phyloP scores from a whole-genome alignment of 805 yeast species.

The Wickerhamiella alocasiicola region DNA sequence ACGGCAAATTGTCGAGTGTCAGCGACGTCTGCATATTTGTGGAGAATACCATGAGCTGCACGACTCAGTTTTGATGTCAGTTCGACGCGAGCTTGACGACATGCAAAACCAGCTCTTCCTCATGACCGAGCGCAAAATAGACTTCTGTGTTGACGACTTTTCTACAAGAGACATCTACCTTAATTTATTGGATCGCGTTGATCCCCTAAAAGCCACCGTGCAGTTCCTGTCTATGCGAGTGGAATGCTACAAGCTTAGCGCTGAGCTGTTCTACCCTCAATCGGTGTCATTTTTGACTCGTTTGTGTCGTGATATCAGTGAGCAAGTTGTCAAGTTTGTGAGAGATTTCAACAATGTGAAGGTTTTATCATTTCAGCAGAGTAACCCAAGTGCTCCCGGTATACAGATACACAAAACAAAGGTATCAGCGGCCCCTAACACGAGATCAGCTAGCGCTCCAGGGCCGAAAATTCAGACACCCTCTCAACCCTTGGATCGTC shows the following conservation, averaged over 20 bases:
- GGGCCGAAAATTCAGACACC: too few species aligned
- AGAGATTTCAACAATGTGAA: neutral
- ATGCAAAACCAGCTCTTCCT: neutral
- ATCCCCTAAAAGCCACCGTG: slow-evolving; percentile 10
- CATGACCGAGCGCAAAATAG: slow-evolving; percentile 6
- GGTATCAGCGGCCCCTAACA: neutral
- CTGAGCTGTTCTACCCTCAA: neutral
- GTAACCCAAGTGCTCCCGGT: neutral
- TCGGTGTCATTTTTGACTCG: neutral
- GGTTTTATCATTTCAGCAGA: too few species aligned
- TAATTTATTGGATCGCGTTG: neutral
- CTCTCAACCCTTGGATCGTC: neutral
- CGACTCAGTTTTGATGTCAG: neutral
- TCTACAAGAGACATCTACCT: neutral
- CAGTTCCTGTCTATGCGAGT: slow-evolving; percentile 12
- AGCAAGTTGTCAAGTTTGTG: neutral
- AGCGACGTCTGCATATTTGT: slow-evolving; percentile 5
- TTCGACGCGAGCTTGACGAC: slow-evolving; percentile 9
- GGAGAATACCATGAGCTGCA: slow-evolving; percentile 10
- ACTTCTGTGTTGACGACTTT: neutral
- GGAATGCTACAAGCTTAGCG: slow-evolving; percentile 8
- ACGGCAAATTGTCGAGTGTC: neutral
- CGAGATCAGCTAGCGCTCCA: too few species aligned
- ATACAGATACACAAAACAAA: neutral
- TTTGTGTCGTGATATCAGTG: too few species aligned